Base-by-base conservation (phyloP, 2,329 filamentous ascomycete species). In the Fusarium floridanum region DNA sequence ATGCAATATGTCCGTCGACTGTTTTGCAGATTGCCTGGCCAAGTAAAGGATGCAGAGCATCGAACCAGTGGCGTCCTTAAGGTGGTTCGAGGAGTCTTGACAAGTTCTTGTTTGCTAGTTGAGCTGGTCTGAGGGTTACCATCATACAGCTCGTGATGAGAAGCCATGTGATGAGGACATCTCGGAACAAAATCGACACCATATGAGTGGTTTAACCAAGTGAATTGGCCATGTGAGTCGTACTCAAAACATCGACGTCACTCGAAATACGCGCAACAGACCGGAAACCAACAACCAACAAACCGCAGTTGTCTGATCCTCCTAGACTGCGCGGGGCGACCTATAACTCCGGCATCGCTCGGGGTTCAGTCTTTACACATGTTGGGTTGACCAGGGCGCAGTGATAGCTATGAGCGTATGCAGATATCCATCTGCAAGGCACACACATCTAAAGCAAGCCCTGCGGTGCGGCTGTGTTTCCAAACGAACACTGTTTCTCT, bases 1-100 rank as follows among this genome's bases (percentile, higher is more conserved):
- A 63, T 63, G 61, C 43, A 53, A 63, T 63, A 63, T 63, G 45
- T 34, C 24, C 17, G 34, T 32, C 34, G 34, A 34, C 17, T 53
- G 20, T 53, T 27, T 48, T 41, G 61, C 48, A 64, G 34, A 50
- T 41, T 48, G 48, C 8, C n/a, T 29, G 50, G 61, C 17, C 34
- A 63, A 37, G 48, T 53, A 53, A n/a, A 34, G 39, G 39, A 11
- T 22, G 20, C 34, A 55, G 17, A 24, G 6, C 53, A 11, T n/a
- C 39, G 34, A 37, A 24, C 14, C 36, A 29, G 61, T 64, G 45
- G 45, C 61, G 29, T 32, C 7, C 41, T 9, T 17, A 37, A 53
- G n/a, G 43, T 53, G 32, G 22, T 39, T 27, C 32, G 43, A 53
- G 29, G 43, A 37, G 41, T 32, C 17, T 20, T 22, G 11, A 36